Base-by-base conservation (phyloP, 2,329 filamentous ascomycete species). In the Volutella citrinella region DNA sequence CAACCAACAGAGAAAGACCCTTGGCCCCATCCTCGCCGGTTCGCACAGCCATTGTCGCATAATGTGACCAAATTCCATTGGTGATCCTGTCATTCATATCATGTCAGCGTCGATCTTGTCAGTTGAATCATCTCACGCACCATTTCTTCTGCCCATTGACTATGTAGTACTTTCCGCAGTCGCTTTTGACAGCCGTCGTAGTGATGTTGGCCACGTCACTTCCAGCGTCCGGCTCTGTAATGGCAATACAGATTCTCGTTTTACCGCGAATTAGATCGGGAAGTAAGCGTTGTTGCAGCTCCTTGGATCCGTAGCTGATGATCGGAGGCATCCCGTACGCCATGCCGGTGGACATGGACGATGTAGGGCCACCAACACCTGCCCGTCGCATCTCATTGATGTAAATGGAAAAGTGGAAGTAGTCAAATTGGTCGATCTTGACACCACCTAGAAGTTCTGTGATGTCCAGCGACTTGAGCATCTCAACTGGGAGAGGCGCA, bases 221-320 rank as follows among this genome's bases (percentile, higher is more conserved):
- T 0, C 85, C 84, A 1, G 83, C 83, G 34, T 78, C 78, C 0
- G 85, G 85, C 55, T 90, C 85, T 0, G 85, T 90, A 50, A 90
- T 87, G 10, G 84, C 85, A 45, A 90, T 87, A 51, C 84, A 89
- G 11, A 71, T 70, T 27, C 84, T 69, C 61, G 80, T 86, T 53
- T 70, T 72, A 6, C 82, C 81, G 1, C 70, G 72, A 10, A 89
- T 65, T 1, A 88, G 66, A 30, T 84, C 81, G 0, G 83, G 82
- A 7, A 89, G 64, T 43, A 83, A 80, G 7, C 71, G 67, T 45
- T 81, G 76, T 57, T 87, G 79, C 17, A 88, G 62, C 45, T 74
- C 57, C 32, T 61, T 57, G 50, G 65, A 75, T 9, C 79, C 83
- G 53, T 81, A 88, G 52, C 86, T 85, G 51, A 86, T 57, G 27